phyloP scores from a whole-genome alignment of 768 basidiomycete genomes.

The Tephrocybe sp. region DNA sequence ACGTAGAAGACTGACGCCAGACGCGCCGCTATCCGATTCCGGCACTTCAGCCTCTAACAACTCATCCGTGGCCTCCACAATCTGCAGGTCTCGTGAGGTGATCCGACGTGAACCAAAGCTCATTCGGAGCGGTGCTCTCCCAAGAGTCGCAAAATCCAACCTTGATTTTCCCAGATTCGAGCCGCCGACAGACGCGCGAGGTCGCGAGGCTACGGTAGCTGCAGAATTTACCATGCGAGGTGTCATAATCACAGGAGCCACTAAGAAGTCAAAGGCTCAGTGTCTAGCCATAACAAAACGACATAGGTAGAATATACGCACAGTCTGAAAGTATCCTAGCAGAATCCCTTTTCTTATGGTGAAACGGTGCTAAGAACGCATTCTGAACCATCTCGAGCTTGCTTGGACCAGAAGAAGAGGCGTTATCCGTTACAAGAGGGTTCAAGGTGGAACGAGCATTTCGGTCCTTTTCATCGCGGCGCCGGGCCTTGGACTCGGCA shows the following conservation, averaged over 20 bases:
- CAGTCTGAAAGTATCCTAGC: constrained; percentile 74
- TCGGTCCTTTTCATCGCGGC: constrained; percentile 33
- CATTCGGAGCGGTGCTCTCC: constrained; percentile 73
- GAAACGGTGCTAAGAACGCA: constrained; percentile 71
- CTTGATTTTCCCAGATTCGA: constrained; percentile 36
- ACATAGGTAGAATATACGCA: constrained; percentile 39
- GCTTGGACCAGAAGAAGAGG: constrained; percentile 37
- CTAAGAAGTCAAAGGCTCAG: constrained; percentile 32
- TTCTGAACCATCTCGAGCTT: constrained; percentile 68
- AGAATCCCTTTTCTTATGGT: constrained; percentile 66
- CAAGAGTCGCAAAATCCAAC: constrained; percentile 76
- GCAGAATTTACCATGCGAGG: constrained; percentile 77
- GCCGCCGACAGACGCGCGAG: constrained; percentile 32
- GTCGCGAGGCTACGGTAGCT: constrained; percentile 62
- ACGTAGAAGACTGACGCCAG: constrained; percentile 76
- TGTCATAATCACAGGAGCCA: constrained; percentile 90
- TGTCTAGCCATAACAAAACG: constrained; percentile 3
- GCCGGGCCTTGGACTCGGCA: constrained; percentile 33
- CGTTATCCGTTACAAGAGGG: constrained; percentile 32
- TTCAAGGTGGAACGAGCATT: constrained; percentile 40
- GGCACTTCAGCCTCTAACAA: constrained; percentile 71
- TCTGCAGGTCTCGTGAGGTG: constrained; percentile 82
- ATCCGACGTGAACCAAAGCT: constrained; percentile 64
- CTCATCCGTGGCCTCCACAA: constrained; percentile 80
- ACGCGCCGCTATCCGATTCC: constrained; percentile 68